Conservation (phyloP, 2,329 filamentous ascomycete species). For the Nemania diffusa region DNA sequence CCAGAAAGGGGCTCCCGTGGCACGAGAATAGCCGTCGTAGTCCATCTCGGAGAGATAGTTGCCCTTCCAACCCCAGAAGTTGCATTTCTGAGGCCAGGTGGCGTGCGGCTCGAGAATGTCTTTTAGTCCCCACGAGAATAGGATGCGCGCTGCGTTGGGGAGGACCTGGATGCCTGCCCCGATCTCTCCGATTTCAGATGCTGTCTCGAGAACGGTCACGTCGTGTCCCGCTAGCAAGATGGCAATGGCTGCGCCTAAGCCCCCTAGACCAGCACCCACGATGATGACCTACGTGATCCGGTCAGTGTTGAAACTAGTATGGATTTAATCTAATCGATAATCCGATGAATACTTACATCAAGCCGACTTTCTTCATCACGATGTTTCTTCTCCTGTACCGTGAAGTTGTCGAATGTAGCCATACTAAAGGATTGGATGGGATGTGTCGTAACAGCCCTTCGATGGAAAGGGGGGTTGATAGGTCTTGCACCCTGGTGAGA, state of each 20-base stretch:
- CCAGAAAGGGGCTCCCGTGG: constrained; percentile 57
- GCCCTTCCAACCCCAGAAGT: constrained; percentile 65
- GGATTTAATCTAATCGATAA: too few relatives aligned
- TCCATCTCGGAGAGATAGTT: constrained; percentile 59
- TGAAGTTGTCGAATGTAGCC: background rate
- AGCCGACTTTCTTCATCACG: constrained; percentile 35
- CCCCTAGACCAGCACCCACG: constrained; percentile 66
- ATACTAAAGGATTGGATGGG: background rate
- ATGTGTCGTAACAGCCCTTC: background rate
- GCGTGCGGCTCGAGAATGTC: constrained; percentile 52
- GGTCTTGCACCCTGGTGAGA: background rate
- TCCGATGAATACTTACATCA: constrained; percentile 7
- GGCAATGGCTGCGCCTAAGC: constrained; percentile 61
- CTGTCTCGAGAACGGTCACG: constrained; percentile 60
- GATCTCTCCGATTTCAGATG: constrained; percentile 58
- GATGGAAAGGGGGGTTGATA: background rate
- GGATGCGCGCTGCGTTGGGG: constrained; percentile 58
- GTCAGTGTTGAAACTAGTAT: background rate
- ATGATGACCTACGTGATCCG: constrained; percentile 55
- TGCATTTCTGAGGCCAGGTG: constrained; percentile 56
- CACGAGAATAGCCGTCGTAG: constrained; percentile 54
- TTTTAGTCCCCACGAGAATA: constrained; percentile 61
- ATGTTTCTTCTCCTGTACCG: constrained; percentile 22
- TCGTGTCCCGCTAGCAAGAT: constrained; percentile 58
- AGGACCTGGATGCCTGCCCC: constrained; percentile 64